phyloP scores from a whole-genome alignment of 1,139 yeast species.

The Yamadazyma kanchanaburiensis region DNA sequence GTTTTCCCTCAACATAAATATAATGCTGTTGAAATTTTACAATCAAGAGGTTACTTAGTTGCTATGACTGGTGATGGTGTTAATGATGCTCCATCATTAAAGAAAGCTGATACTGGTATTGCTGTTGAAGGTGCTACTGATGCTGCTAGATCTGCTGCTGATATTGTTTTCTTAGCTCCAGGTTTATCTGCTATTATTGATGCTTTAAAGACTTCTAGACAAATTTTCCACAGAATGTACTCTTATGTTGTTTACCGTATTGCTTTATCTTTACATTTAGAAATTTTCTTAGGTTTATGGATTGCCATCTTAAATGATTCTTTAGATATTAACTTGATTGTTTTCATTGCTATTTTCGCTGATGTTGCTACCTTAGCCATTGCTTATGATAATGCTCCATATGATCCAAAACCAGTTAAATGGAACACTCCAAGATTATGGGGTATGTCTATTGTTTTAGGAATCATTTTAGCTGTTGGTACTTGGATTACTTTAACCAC shows the following conservation, averaged over 20 bases:
- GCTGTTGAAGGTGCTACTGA: slow-evolving; percentile 97
- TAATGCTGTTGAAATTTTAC: slow-evolving; percentile 86
- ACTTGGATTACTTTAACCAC: slow-evolving; percentile 91
- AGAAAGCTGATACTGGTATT: slow-evolving; percentile 96
- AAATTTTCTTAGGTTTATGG: slow-evolving; percentile 90
- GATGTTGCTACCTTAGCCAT: slow-evolving; percentile 94
- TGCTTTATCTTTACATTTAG: slow-evolving; percentile 90
- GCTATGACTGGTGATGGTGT: slow-evolving; percentile 99
- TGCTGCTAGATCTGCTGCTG: slow-evolving; percentile 96
- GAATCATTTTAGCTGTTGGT: slow-evolving; percentile 80
- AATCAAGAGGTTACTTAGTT: slow-evolving; percentile 90
- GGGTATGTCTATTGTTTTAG: slow-evolving; percentile 91
- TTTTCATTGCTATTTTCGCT: slow-evolving; percentile 92
- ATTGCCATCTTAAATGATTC: slow-evolving; percentile 86
- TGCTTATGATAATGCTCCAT: slow-evolving; percentile 98
- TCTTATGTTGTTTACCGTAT: slow-evolving; percentile 95
- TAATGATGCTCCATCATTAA: slow-evolving; percentile 93
- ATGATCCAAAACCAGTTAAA: slow-evolving; percentile 93
- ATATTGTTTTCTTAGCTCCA: slow-evolving; percentile 93
- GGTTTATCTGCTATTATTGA: slow-evolving; percentile 94
- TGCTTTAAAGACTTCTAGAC: slow-evolving; percentile 91
- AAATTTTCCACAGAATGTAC: slow-evolving; percentile 98
- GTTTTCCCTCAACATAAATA: slow-evolving; percentile 97
- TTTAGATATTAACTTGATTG: slow-evolving; percentile 81
- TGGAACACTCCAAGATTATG: slow-evolving; percentile 98